Conservation (phyloP, 1,139 yeast species). For the Zhuliangozyma blackwelliae region DNA sequence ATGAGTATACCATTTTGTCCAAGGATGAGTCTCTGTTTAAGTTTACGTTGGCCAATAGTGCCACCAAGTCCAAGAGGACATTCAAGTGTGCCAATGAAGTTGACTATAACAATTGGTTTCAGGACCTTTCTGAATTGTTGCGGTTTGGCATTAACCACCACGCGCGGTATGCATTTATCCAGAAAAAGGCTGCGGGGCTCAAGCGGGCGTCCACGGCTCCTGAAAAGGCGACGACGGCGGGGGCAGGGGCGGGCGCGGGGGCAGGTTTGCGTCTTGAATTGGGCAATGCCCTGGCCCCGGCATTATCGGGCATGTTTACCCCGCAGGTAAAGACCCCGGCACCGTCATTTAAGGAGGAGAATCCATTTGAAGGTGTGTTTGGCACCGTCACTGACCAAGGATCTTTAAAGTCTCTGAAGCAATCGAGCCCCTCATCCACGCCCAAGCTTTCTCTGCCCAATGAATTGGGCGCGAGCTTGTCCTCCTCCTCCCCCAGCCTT, state of each 20-base stretch:
- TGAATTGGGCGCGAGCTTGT: conserved; percentile 3
- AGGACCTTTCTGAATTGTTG: conserved; percentile 37
- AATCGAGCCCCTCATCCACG: conserved; percentile 11
- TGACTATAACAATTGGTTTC: conserved; percentile 36
- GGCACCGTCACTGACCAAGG: conserved; percentile 8
- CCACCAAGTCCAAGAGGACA: conserved; percentile 30
- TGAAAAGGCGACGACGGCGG: not conserved
- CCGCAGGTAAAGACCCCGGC: conserved; percentile 36
- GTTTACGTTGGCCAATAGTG: conserved; percentile 28
- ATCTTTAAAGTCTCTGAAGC: conserved; percentile 1
- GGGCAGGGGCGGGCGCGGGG: not conserved
- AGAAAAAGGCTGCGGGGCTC: conserved; percentile 5
- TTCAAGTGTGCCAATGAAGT: conserved; percentile 32
- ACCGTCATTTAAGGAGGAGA: conserved; percentile 22
- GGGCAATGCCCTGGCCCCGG: conserved; percentile 6
- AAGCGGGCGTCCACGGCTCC: not conserved
- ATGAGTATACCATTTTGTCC: conserved; percentile 30
- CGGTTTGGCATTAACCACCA: conserved; percentile 33
- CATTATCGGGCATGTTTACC: conserved; percentile 30
- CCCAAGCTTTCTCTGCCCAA: conserved; percentile 14
- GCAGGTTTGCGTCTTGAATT: not conserved
- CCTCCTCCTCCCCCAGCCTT: not conserved
- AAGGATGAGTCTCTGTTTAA: conserved; percentile 35
- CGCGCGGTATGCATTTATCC: conserved; percentile 31
- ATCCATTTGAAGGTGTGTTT: conserved; percentile 39